phyloP scores from a whole-genome alignment of 2,329 filamentous ascomycete genomes.

The Pseudogymnoascus sp. region DNA sequence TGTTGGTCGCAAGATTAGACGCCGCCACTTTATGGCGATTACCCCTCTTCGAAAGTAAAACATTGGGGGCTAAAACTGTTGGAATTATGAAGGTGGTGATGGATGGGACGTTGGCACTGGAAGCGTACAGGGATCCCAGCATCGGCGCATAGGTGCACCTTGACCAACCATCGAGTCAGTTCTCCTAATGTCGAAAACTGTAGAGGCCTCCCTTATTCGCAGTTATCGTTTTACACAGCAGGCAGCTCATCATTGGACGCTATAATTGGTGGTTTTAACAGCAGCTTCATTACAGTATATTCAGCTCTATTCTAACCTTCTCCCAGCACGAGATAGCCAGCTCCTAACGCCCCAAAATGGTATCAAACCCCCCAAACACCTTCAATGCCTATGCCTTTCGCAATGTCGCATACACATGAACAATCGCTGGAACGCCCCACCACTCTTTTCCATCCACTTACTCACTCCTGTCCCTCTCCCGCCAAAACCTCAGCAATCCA shows the following conservation, averaged over 20 bases:
- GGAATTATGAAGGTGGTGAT: not conserved
- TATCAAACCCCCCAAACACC: not conserved
- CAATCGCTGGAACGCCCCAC: not conserved
- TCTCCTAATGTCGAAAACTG: not conserved
- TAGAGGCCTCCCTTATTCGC: too few relatives aligned
- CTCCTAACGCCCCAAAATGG: not conserved
- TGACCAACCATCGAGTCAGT: not conserved
- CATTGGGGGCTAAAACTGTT: not conserved
- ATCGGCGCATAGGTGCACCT: not conserved
- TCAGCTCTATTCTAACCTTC: not conserved
- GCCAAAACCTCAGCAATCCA: slow-evolving; percentile 41
- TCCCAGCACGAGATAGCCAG: not conserved
- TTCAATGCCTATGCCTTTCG: not conserved
- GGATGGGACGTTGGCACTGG: not conserved
- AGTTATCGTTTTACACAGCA: too few relatives aligned
- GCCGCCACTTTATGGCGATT: not conserved
- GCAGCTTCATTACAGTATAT: not conserved
- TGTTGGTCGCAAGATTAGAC: not conserved
- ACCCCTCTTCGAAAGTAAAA: not conserved
- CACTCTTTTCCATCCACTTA: not conserved
- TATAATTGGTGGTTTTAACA: not conserved
- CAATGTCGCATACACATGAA: not conserved
- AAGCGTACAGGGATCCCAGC: not conserved
- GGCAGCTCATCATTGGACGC: not conserved
- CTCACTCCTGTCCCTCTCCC: not conserved